A percentile compares a stretch with the other conserved stretches of the same genome.
These are phyloP conservation scores for Bombardia bombarda DNA, from an alignment of 495 filamentous ascomycete species.

Conservation along the genomic window DNA sequence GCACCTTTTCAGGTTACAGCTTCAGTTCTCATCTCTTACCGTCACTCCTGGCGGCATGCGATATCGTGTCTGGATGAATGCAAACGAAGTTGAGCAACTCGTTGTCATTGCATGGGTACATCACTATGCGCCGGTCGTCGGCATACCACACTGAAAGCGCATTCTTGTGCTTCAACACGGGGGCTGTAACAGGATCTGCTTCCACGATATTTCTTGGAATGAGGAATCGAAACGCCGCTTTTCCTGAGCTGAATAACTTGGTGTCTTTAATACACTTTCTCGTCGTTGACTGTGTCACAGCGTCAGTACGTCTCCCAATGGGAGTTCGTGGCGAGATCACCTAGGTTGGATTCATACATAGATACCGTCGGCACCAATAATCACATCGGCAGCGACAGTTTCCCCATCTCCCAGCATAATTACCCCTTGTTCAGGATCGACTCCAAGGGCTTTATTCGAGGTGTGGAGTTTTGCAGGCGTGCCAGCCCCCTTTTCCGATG, in stretches of 20 bases:
- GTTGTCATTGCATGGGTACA: constrained; percentile 52
- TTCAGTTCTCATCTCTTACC: constrained; percentile 9
- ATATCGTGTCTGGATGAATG: constrained; percentile 45
- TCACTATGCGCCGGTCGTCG: constrained; percentile 45
- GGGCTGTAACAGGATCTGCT: constrained; percentile 38
- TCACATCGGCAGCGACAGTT: constrained; percentile 24
- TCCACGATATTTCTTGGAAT: constrained; percentile 35
- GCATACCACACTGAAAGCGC: constrained; percentile 43
- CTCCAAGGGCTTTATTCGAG: constrained; percentile 33
- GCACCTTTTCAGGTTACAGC: neutral
- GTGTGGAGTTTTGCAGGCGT: constrained; percentile 34
- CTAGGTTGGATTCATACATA: no score
- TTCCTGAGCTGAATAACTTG: constrained; percentile 41
- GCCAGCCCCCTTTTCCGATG: constrained; percentile 26
- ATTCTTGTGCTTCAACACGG: constrained; percentile 30
- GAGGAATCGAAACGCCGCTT: constrained; percentile 55
- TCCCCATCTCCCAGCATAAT: constrained; percentile 34
- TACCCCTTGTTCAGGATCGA: constrained; percentile 34
- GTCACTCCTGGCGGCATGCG: constrained; percentile 14
- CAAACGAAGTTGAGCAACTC: constrained; percentile 52
- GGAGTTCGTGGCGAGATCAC: no score
- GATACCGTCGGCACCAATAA: constrained; percentile 36
- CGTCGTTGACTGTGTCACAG: constrained; percentile 23
- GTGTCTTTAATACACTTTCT: constrained; percentile 23
- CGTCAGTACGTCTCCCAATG: no score